A percentile compares a stretch with the other conserved stretches of the same genome.
Evolutionary conservation across 2,329 filamentous ascomycete genomes (phyloP).

Genomic region (Ascosphaera apis): DNA sequence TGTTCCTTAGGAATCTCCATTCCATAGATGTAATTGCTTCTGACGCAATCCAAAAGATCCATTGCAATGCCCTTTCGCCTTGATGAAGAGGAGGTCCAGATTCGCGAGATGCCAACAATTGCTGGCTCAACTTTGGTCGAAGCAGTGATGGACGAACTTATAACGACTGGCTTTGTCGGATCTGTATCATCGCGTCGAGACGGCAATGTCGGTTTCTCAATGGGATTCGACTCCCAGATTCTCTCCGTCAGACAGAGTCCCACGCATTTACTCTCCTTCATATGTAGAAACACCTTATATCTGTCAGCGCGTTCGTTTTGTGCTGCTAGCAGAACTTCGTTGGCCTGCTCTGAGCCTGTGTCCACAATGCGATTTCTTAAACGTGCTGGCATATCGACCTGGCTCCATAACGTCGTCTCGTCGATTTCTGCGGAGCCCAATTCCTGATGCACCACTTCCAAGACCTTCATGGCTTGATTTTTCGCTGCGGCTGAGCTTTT

Average conservation of each 20-base stretch:
- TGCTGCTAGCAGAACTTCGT: constrained; percentile 6
- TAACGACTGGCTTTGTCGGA: constrained; percentile 4
- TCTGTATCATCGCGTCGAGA: constrained; percentile 6
- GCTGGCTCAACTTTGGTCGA: constrained; percentile 22
- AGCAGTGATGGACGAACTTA: constrained; percentile 23
- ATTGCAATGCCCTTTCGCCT: constrained; percentile 34
- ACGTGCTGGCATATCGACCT: constrained; percentile 18
- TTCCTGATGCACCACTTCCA: constrained; percentile 40
- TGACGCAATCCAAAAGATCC: constrained; percentile 31
- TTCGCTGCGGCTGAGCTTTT: constrained; percentile 29
- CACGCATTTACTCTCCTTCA: constrained; percentile 37
- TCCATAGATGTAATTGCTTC: constrained; percentile 31
- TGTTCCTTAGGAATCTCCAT: constrained; percentile 30
- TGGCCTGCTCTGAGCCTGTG: not conserved
- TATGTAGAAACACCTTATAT: constrained; percentile 39
- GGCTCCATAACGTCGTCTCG: constrained; percentile 34
- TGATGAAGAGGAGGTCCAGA: constrained; percentile 38
- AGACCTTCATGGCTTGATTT: constrained; percentile 29
- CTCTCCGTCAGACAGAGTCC: constrained; percentile 38
- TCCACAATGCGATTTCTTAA: constrained; percentile 7
- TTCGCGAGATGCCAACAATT: constrained; percentile 38
- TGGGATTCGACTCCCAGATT: constrained; percentile 32
- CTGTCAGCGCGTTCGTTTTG: constrained; percentile 20
- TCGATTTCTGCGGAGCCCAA: constrained; percentile 36
- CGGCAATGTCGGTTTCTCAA: constrained; percentile 15